phyloP scores from a whole-genome alignment of 345 rosid genomes.

The Syzygium grande region DNA sequence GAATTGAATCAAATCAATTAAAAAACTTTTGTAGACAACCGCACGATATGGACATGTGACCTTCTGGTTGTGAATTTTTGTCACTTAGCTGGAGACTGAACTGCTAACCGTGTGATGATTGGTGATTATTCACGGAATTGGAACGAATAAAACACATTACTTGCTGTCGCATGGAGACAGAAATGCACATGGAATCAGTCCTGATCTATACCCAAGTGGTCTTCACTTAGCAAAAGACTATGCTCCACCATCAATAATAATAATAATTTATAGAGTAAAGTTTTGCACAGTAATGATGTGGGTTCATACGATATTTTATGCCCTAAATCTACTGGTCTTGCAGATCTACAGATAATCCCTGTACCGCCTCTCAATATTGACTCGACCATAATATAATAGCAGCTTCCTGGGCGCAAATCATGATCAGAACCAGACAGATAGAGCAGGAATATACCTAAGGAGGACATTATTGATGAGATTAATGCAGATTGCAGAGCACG shows the following conservation, averaged over 20 bases:
- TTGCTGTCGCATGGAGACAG: neutral
- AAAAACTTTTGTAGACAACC: neutral
- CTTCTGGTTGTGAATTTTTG: neutral
- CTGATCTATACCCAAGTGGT: neutral
- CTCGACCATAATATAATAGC: neutral
- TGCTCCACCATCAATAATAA: neutral
- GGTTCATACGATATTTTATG: neutral
- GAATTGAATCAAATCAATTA: neutral
- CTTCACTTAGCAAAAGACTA: neutral
- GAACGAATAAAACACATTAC: neutral
- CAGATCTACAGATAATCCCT: neutral
- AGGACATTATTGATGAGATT: neutral
- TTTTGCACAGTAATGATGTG: neutral
- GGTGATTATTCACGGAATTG: neutral
- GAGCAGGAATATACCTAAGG: neutral
- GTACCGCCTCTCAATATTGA: neutral
- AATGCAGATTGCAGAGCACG: neutral
- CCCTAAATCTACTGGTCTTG: neutral
- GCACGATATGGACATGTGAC: neutral
- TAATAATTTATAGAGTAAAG: neutral
- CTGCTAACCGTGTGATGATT: neutral
- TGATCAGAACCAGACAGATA: neutral
- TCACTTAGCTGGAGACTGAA: neutral
- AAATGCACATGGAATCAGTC: neutral
- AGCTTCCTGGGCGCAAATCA: neutral